Conservation (phyloP, 2,329 filamentous ascomycete genomes). For the Talaromyces sp. region DNA sequence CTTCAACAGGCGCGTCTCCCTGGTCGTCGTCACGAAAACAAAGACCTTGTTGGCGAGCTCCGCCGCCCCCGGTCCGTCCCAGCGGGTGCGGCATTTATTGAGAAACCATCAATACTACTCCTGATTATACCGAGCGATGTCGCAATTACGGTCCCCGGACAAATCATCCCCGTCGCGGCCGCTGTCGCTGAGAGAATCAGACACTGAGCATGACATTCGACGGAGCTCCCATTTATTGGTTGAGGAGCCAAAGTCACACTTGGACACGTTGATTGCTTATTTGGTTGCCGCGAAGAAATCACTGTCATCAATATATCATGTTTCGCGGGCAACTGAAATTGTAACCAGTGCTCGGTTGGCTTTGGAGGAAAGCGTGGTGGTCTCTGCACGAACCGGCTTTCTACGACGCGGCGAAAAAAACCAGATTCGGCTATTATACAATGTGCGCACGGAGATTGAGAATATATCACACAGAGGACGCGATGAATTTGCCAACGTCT, state of each 20-base stretch:
- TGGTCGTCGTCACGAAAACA: not conserved
- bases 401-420: slow-evolving; percentile 56
- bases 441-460: slow-evolving; percentile 40
- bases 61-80: not conserved
- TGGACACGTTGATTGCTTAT: slow-evolving; percentile 77
- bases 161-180: slow-evolving; percentile 4
- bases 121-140: not conserved
- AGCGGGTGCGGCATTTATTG: not conserved
- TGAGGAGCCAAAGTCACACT: slow-evolving; percentile 28
- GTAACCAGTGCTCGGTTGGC: slow-evolving; percentile 69
- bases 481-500: slow-evolving; percentile 42
- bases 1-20: slow-evolving; percentile 5
- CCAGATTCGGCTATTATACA: slow-evolving; percentile 41
- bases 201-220: not conserved
- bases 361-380: slow-evolving; percentile 71
- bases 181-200: not conserved
- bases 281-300: slow-evolving; percentile 84
- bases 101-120: not conserved
- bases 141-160: slow-evolving; percentile 5
- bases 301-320: slow-evolving; percentile 73
- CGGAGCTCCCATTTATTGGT: slow-evolving; percentile 3
- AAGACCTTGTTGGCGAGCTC: not conserved
- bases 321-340: slow-evolving; percentile 82
- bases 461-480: slow-evolving; percentile 37
- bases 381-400: slow-evolving; percentile 66